A percentile compares a stretch with the other conserved stretches of the same genome.
These are phyloP conservation scores for Marasmius tenuissimus DNA, from an alignment of 1,284 basidiomycete species.

Conservation along the genomic window DNA sequence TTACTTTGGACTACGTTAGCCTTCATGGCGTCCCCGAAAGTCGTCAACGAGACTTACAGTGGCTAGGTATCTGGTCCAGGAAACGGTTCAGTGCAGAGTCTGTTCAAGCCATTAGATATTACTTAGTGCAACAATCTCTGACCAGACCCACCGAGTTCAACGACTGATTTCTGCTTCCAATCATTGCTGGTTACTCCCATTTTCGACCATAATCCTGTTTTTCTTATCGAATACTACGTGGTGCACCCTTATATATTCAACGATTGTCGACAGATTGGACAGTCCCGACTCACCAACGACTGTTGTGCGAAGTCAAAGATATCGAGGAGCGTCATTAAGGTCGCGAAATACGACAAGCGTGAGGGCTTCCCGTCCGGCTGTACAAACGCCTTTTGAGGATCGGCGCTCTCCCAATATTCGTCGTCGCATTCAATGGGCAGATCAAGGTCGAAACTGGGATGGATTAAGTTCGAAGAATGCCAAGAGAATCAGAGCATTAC, in stretches of 20 bases:
- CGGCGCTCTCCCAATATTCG: conserved; percentile 13
- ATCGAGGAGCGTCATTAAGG: conserved; percentile 50
- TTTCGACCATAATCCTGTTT: not conserved
- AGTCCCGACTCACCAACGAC: conserved; percentile 42
- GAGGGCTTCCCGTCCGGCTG: conserved; percentile 16
- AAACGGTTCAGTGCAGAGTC: conserved; percentile 59
- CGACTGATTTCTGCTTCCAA: not conserved
- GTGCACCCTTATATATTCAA: too few species aligned
- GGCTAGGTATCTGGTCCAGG: conserved; percentile 55
- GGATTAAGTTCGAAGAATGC: too few species aligned
- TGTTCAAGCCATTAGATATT: not conserved
- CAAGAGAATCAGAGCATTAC: not conserved
- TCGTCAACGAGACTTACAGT: conserved; percentile 28
- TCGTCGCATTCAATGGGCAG: conserved; percentile 1
- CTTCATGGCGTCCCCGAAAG: not conserved
- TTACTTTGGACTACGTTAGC: conserved; percentile 31
- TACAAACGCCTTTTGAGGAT: conserved; percentile 6
- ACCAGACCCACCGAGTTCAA: not conserved
- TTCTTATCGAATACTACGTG: not conserved
- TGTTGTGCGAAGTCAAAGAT: conserved; percentile 55
- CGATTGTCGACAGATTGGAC: too few species aligned
- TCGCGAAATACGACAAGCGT: conserved; percentile 5
- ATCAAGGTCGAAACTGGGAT: not conserved
- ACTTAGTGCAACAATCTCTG: not conserved
- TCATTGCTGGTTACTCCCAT: not conserved